These are phyloP conservation scores for Striga asiatica DNA, from an alignment of 257 asterid genomes.

Conservation along the genomic window DNA sequence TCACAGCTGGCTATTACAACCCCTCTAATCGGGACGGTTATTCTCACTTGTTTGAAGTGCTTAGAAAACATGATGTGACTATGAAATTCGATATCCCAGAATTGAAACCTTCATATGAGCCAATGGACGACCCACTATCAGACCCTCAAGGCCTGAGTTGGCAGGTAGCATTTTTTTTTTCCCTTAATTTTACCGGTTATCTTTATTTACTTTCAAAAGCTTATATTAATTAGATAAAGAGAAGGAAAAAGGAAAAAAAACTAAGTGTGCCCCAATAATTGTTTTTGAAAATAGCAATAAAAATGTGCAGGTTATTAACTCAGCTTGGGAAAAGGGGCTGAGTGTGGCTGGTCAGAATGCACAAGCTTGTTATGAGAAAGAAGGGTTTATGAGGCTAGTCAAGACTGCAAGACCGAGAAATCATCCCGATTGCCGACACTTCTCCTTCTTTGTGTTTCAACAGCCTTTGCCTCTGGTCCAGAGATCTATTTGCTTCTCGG, in stretches of 20 bases:
- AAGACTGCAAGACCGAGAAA: constrained; percentile 55
- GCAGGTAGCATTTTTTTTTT: constrained; percentile 34
- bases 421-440: constrained; percentile 46
- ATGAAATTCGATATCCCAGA: constrained; percentile 38
- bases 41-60: constrained; percentile 38
- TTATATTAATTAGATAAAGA: too few relatives aligned
- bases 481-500: constrained; percentile 37
- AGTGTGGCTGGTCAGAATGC: constrained; percentile 54
- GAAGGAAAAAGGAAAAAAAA: too few relatives aligned
- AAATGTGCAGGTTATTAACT: constrained; percentile 41
- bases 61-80: constrained; percentile 38
- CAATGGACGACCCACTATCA: constrained; percentile 36
- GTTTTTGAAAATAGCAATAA: background rate
- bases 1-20: constrained; percentile 64
- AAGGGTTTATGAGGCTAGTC: constrained; percentile 37
- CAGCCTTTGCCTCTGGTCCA: constrained; percentile 40
- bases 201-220: too few relatives aligned
- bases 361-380: constrained; percentile 38
- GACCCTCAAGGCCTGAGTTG: constrained; percentile 57
- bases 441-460: constrained; percentile 41
- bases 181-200: too few relatives aligned
- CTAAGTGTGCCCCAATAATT: background rate
- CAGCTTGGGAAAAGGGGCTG: constrained; percentile 53
- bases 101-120: constrained; percentile 28
- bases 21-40: constrained; percentile 57